Percentiles rank a stretch among this genome's conserved stretches.
phyloP scores from a whole-genome alignment of 495 filamentous ascomycete species.

The Recurvomyces mirabilis region DNA sequence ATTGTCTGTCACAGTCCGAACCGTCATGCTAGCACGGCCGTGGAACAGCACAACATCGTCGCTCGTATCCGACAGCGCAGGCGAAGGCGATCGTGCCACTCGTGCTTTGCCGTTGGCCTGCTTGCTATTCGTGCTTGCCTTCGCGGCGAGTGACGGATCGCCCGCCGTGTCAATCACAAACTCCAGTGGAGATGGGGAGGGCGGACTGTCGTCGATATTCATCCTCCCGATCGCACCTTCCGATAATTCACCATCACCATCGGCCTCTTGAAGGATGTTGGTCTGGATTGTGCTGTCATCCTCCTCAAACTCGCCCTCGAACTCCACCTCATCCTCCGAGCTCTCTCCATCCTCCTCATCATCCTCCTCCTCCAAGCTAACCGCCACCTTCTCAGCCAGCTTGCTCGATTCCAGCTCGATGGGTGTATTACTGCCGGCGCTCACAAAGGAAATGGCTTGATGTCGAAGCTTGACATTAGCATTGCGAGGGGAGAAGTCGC shows the following conservation, averaged over 20 bases:
- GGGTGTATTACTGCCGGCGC: conserved; percentile 33
- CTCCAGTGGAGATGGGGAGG: background rate
- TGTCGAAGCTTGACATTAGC: conserved; percentile 34
- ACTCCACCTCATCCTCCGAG: background rate
- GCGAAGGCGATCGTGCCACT: conserved; percentile 30
- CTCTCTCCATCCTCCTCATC: conserved; percentile 2
- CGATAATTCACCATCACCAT: conserved; percentile 11
- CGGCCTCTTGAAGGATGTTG: conserved; percentile 12
- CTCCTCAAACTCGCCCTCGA: conserved; percentile 1
- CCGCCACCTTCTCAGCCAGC: background rate
- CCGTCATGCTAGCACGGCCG: conserved; percentile 36
- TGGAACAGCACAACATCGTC: conserved; percentile 58
- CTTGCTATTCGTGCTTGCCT: conserved; percentile 3
- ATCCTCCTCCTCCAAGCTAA: conserved; percentile 6
- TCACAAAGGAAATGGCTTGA: conserved; percentile 61
- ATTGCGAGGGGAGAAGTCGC: conserved; percentile 2
- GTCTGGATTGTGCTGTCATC: conserved; percentile 12
- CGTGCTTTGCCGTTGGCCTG: conserved; percentile 5
- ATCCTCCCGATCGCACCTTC: conserved; percentile 17
- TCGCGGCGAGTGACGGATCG: conserved; percentile 6
- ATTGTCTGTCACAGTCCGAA: background rate
- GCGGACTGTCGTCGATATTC: conserved; percentile 12
- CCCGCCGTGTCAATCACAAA: conserved; percentile 22
- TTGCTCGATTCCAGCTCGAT: conserved; percentile 1
- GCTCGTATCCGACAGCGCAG: conserved; percentile 43